Evolutionary conservation across 2,329 filamentous ascomycete genomes (phyloP).

Genomic region (Ophiostoma sp.): DNA sequence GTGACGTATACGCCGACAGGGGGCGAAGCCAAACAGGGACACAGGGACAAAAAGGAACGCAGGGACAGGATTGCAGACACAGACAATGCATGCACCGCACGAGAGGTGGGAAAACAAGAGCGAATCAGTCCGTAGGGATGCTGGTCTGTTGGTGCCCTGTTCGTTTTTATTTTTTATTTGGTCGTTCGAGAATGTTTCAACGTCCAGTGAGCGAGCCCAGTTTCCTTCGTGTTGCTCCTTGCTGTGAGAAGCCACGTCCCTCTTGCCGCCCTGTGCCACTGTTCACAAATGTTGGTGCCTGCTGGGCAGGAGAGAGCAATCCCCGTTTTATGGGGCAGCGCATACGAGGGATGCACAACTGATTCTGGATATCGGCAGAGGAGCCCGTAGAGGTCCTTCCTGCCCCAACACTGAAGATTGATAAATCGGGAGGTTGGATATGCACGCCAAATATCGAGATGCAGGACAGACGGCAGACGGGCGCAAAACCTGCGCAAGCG

Average conservation of each 20-base stretch:
- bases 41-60: neutral
- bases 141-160: neutral
- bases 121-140: neutral
- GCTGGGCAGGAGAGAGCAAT: neutral
- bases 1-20: constrained; percentile 4
- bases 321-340: neutral
- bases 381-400: neutral
- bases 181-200: neutral
- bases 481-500: neutral
- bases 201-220: neutral
- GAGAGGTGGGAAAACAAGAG: neutral
- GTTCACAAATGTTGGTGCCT: neutral
- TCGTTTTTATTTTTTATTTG: neutral
- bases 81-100: neutral
- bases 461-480: neutral
- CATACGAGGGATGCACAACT: neutral
- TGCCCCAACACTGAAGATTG: neutral
- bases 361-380: neutral
- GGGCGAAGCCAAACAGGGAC: neutral
- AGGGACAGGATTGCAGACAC: neutral
- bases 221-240: neutral
- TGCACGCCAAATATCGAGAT: neutral
- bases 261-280: constrained; percentile 8
- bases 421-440: neutral
- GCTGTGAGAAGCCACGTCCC: neutral